Conservation (phyloP, 495 filamentous ascomycete genomes). For the Pseudoneurospora amorphoporcata region DNA sequence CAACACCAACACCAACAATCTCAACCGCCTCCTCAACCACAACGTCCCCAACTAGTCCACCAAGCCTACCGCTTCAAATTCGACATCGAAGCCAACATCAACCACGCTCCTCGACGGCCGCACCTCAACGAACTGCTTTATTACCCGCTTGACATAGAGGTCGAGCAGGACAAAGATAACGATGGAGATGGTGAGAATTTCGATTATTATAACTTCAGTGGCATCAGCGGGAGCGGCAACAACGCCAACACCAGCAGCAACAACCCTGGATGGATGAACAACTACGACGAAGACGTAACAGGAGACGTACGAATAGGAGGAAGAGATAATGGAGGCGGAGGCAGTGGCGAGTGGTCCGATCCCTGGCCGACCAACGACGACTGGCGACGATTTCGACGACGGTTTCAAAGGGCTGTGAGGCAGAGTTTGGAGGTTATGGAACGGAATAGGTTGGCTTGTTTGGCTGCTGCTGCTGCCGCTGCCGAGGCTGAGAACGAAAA, state of each 20-base stretch:
- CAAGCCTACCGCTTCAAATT: conserved; percentile 42
- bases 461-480: conserved; percentile 1
- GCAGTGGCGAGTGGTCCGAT: conserved; percentile 27
- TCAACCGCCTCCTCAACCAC: background rate
- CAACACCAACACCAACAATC: conserved; percentile 3
- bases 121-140: conserved; percentile 33
- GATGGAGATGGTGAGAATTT: conserved; percentile 12
- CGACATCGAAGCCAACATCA: conserved; percentile 39
- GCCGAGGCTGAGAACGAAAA: background rate
- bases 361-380: conserved; percentile 32
- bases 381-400: conserved; percentile 27
- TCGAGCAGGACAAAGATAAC: conserved; percentile 18
- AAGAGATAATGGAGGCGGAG: conserved; percentile 1
- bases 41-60: conserved; percentile 23
- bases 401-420: conserved; percentile 24
- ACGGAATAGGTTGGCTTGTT: background rate
- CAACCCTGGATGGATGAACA: background rate
- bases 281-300: background rate
- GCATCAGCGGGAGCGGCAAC: background rate
- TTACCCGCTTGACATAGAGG: conserved; percentile 28
- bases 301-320: background rate
- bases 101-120: conserved; percentile 32
- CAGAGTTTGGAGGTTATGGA: conserved; percentile 14
- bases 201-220: background rate
- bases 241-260: background rate